These are phyloP conservation scores for Aphanomyces euteiches DNA, from an alignment of 352 stramenopile genomes.

Conservation along the genomic window DNA sequence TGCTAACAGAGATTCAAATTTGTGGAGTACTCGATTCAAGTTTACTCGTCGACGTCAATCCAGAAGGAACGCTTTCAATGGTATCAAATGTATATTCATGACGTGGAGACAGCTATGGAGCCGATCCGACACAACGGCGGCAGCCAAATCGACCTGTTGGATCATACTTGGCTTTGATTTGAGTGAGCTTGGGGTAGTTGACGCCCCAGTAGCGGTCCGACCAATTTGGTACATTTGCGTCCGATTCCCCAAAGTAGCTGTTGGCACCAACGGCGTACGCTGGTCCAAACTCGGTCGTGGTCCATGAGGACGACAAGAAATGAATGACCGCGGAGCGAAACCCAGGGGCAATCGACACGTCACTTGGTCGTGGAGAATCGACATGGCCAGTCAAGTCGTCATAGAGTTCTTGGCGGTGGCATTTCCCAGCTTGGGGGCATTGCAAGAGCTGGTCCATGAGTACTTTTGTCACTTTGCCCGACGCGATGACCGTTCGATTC, in stretches of 20 bases:
- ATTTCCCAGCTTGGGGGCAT: neutral
- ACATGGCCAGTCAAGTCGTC: neutral
- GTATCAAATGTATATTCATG: too few species aligned
- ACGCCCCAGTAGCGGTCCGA: neutral
- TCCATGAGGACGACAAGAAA: neutral
- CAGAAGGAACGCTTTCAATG: too few species aligned
- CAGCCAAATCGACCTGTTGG: neutral
- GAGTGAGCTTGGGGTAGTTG: neutral
- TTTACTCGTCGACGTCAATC: too few species aligned
- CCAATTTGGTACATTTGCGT: neutral
- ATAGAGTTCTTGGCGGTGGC: neutral
- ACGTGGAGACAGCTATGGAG: too few species aligned
- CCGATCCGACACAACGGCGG: neutral
- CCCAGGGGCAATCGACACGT: neutral
- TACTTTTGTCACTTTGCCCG: neutral
- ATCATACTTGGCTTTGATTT: neutral
- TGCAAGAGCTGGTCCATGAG: neutral
- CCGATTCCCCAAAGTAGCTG: conserved; percentile 1
- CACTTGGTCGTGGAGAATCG: neutral
- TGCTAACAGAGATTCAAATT: too few species aligned
- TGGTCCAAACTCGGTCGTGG: neutral
- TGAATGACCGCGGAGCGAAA: neutral
- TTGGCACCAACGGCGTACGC: neutral
- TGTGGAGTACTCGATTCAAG: too few species aligned
- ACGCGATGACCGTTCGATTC: neutral